These are phyloP conservation scores for Zymoseptoria crescenta DNA, from an alignment of 2,329 filamentous ascomycete species.

Conservation along the genomic window DNA sequence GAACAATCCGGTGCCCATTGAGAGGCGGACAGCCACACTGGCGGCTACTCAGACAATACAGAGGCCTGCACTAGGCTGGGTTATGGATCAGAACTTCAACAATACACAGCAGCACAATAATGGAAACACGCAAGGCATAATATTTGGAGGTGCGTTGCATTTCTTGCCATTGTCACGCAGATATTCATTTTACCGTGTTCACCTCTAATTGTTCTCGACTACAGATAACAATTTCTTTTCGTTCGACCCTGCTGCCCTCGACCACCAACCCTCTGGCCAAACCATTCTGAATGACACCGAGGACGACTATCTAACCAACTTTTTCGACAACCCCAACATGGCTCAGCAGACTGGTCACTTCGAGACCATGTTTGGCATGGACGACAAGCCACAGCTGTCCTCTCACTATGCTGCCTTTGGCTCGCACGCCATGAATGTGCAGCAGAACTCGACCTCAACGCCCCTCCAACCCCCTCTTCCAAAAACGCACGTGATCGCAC, in stretches of 20 bases:
- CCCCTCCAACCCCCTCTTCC: not conserved
- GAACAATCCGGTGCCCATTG: not conserved
- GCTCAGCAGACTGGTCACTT: not conserved
- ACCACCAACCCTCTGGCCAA: not conserved
- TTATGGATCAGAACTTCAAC: not conserved
- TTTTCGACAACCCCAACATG: constrained; percentile 6
- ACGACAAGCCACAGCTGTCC: not conserved
- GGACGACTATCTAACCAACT: constrained; percentile 3
- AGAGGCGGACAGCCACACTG: not conserved
- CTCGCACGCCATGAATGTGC: not conserved
- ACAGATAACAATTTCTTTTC: constrained; percentile 1
- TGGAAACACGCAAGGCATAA: not conserved
- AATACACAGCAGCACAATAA: not conserved
- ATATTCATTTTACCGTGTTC: not conserved
- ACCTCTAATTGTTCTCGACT: not conserved
- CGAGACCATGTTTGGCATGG: constrained; percentile 1
- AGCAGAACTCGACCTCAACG: not conserved
- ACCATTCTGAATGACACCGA: constrained; percentile 3
- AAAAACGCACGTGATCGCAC: not conserved
- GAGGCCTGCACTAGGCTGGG: not conserved
- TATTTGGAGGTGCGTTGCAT: not conserved
- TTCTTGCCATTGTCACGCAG: not conserved
- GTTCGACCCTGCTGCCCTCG: not conserved
- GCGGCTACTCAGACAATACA: not conserved
- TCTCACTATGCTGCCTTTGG: not conserved